Evolutionary conservation across 208 protist genomes (phyloP).

Genomic region (Blechomonas ayalai): DNA sequence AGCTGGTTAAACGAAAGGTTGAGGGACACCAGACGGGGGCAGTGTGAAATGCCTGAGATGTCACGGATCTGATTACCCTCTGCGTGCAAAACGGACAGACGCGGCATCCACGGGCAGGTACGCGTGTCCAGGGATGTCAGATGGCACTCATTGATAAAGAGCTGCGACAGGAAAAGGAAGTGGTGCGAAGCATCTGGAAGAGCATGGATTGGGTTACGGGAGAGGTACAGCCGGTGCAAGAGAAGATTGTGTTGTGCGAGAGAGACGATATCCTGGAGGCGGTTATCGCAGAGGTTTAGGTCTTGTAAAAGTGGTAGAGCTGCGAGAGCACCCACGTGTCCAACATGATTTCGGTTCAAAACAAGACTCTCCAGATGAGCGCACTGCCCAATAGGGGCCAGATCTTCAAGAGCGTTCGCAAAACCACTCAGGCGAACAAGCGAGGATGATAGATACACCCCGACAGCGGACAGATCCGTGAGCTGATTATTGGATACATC

Average conservation of each 20-base stretch:
- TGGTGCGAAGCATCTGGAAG: conserved; percentile 9
- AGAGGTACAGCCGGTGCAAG: conserved; percentile 52
- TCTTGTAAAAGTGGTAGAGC: conserved; percentile 35
- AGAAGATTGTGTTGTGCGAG: conserved; percentile 11
- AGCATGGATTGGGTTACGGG: conserved; percentile 33
- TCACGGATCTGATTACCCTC: conserved; percentile 60
- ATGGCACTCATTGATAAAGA: conserved; percentile 65
- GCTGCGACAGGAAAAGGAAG: conserved; percentile 47
- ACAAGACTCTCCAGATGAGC: conserved; percentile 27
- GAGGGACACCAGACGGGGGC: conserved; percentile 41
- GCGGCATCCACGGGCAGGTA: conserved; percentile 45
- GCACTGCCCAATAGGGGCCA: conserved; percentile 39
- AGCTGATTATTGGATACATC: conserved; percentile 57
- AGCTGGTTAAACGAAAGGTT: conserved; percentile 67
- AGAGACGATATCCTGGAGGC: conserved; percentile 15
- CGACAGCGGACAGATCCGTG: conserved; percentile 21
- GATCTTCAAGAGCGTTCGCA: conserved; percentile 37
- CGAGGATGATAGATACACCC: conserved; percentile 21
- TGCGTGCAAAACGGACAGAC: conserved; percentile 59
- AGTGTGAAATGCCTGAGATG: conserved; percentile 48
- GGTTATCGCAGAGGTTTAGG: conserved; percentile 59
- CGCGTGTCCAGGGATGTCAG: conserved; percentile 24
- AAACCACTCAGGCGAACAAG: conserved; percentile 19
- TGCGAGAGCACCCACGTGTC: conserved; percentile 18
- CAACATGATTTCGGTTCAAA: conserved; percentile 45